Conservation (phyloP, 495 filamentous ascomycete species). For the Pseudoneurospora amorphoporcata region DNA sequence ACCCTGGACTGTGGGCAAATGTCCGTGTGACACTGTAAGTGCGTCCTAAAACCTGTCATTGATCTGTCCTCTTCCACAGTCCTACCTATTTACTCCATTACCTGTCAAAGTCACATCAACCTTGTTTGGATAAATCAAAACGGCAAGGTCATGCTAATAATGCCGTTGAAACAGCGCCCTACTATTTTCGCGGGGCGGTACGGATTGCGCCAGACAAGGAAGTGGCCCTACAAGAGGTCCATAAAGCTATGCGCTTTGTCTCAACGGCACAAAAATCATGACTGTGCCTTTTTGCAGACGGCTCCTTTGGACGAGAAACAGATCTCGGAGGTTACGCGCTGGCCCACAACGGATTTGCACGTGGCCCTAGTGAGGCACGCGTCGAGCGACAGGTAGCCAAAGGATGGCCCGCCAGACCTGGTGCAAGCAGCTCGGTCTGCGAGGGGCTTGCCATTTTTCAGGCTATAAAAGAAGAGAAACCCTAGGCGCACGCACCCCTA, state of each 20-base stretch:
- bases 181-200: background rate
- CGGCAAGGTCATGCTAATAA: background rate
- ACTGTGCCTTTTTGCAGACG: background rate
- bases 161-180: background rate
- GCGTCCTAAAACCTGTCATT: too few species aligned
- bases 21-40: too few species aligned
- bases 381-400: background rate
- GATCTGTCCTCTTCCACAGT: background rate
- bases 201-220: background rate
- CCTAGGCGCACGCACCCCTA: too few species aligned
- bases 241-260: background rate
- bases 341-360: background rate
- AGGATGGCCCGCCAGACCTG: background rate
- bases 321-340: background rate
- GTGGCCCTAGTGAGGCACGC: background rate
- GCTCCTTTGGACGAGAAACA: background rate
- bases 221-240: background rate
- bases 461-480: background rate
- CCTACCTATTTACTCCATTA: background rate
- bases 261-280: background rate
- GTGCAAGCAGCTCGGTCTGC: background rate
- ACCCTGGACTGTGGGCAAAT: too few species aligned
- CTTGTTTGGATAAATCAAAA: background rate
- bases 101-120: background rate
- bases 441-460: background rate